Evolutionary conservation across 2,329 filamentous ascomycete genomes (phyloP).

Genomic region (Phyllachora maydis): DNA sequence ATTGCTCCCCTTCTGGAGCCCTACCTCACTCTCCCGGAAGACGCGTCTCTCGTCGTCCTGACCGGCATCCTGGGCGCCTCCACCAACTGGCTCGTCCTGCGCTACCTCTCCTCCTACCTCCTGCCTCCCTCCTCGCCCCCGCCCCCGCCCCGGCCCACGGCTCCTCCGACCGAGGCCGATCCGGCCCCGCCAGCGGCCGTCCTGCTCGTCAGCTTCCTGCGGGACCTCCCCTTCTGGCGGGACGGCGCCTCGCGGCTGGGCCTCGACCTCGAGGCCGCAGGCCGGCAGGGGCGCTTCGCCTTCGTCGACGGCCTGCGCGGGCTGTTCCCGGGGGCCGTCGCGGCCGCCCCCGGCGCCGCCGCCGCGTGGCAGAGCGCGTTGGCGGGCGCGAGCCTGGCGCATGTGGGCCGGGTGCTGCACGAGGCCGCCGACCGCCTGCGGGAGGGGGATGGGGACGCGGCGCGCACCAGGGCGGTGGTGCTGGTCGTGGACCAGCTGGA

Average conservation of each 20-base stretch:
- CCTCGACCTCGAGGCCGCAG: conserved; percentile 44
- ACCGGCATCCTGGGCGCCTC: conserved; percentile 46
- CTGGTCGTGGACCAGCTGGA: conserved; percentile 48
- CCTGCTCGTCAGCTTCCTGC: conserved; percentile 65
- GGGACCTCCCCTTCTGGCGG: conserved; percentile 61
- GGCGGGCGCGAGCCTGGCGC: conserved; percentile 11
- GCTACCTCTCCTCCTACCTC: conserved; percentile 29
- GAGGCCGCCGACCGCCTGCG: conserved; percentile 15
- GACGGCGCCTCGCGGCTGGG: conserved; percentile 49
- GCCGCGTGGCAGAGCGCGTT: conserved; percentile 7
- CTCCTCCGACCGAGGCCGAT: background rate
- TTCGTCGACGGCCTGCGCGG: conserved; percentile 58
- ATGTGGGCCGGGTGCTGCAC: conserved; percentile 17
- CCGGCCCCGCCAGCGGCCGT: conserved; percentile 21
- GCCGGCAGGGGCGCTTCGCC: conserved; percentile 35
- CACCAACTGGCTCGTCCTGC: conserved; percentile 43
- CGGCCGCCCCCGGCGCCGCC: background rate
- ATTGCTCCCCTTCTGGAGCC: conserved; percentile 43
- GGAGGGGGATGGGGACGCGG: conserved; percentile 2
- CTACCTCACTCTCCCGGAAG: conserved; percentile 35
- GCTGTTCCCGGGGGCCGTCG: conserved; percentile 18
- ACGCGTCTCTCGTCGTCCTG: conserved; percentile 41
- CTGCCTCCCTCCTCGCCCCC: no score
- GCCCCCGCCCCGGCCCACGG: background rate
- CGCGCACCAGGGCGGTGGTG: conserved; percentile 19